Evolutionary conservation across 306 rosid species (phyloP).

Genomic region (Sicyos edulis): DNA sequence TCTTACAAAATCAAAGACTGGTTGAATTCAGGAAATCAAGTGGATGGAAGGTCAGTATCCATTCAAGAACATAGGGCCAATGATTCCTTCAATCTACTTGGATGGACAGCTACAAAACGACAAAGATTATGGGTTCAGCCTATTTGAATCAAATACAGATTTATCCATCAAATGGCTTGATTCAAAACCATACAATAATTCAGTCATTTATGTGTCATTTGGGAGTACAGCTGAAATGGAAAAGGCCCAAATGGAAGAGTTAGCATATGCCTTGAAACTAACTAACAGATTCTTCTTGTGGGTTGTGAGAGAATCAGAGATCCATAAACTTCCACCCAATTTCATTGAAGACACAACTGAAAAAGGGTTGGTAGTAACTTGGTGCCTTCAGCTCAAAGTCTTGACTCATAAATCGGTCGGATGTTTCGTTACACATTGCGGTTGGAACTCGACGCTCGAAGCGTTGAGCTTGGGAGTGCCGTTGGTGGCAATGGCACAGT

Average conservation of each 20-base stretch:
- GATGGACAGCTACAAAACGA: conserved; percentile 22
- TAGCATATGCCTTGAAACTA: background rate
- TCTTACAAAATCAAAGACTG: too few relatives aligned
- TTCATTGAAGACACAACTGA: background rate
- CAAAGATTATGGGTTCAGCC: conserved; percentile 22
- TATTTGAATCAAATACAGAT: background rate
- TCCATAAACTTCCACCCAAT: background rate
- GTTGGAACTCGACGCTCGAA: conserved; percentile 37
- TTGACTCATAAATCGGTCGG: conserved; percentile 26
- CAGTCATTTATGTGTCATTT: background rate
- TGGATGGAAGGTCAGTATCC: conserved; percentile 24
- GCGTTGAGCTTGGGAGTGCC: conserved; percentile 30
- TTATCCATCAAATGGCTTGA: conserved; percentile 25
- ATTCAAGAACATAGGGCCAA: conserved; percentile 30
- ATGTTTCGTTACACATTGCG: conserved; percentile 32
- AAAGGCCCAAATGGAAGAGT: background rate
- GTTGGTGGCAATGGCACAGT: conserved; percentile 27
- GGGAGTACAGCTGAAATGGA: background rate
- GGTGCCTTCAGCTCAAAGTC: conserved; percentile 28
- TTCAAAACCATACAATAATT: background rate
- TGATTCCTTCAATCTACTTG: conserved; percentile 27
- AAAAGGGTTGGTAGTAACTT: conserved; percentile 12
- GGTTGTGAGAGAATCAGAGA: conserved; percentile 4
- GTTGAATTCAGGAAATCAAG: conserved; percentile 15
- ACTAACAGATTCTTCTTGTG: conserved; percentile 4